A percentile compares a stretch with the other conserved stretches of the same genome.
Conservation (phyloP, 2,329 filamentous ascomycete genomes). For the Monosporascus sp. region DNA sequence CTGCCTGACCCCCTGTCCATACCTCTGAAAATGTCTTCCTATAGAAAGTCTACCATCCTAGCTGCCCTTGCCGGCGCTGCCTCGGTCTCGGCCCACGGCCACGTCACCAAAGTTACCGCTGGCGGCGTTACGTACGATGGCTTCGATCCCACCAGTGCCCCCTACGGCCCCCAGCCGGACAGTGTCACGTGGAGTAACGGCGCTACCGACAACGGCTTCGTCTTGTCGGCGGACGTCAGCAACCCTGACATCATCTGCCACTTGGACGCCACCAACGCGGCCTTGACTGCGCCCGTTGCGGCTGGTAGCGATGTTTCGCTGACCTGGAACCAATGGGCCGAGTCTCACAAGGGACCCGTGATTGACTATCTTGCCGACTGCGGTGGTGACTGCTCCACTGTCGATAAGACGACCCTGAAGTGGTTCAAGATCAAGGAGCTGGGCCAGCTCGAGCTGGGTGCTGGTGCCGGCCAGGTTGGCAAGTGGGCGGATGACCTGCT, state of each 20-base stretch:
- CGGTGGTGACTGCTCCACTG: slow-evolving; percentile 22
- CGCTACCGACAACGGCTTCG: slow-evolving; percentile 30
- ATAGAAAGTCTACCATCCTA: slow-evolving; percentile 2
- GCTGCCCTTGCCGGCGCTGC: slow-evolving; percentile 14
- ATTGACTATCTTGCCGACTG: slow-evolving; percentile 31
- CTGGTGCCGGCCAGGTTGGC: slow-evolving; percentile 28
- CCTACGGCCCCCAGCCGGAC: slow-evolving; percentile 12
- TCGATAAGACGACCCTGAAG: slow-evolving; percentile 24
- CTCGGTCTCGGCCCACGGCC: slow-evolving; percentile 25
- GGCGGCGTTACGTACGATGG: slow-evolving; percentile 10
- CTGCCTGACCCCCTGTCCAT: background rate
- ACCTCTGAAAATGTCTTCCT: background rate
- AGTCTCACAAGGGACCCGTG: slow-evolving; percentile 40
- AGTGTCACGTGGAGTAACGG: slow-evolving; percentile 27
- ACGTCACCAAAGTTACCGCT: slow-evolving; percentile 21
- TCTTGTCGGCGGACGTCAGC: slow-evolving; percentile 31
- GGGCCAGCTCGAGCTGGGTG: slow-evolving; percentile 30
- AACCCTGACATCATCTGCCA: slow-evolving; percentile 34
- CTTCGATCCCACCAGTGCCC: slow-evolving; percentile 10
- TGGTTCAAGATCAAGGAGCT: slow-evolving; percentile 26
- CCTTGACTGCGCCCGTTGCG: slow-evolving; percentile 33
- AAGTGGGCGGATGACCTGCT: slow-evolving; percentile 30
- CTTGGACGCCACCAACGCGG: slow-evolving; percentile 26
- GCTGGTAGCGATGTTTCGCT: slow-evolving; percentile 55
- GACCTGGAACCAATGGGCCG: slow-evolving; percentile 62